Evolutionary conservation across 78 protist species (phyloP), one percentile per base, ranked within the genome.

Genomic region (Polysphondylium violaceum): DNA sequence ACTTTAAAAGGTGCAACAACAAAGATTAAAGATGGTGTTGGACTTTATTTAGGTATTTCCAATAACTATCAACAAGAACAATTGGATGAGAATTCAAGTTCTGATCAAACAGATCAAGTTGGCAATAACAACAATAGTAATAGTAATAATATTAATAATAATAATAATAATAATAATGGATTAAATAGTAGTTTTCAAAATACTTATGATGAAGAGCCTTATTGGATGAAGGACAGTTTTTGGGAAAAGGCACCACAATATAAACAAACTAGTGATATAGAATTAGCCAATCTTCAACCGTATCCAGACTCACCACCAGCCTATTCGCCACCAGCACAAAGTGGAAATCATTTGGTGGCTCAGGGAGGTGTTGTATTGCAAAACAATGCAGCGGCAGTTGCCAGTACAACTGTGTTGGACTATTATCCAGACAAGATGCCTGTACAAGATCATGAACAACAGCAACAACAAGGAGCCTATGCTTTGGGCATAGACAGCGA

Each of bases 211-310:
- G 55, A 63, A 21, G 88, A 87, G 8, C 94, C 94, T 3, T 88
- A 88, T 67, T 88, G 94, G 94, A 88, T 88, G 94, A 35, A 69
- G 23, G 76, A 88, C 19, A 40, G 72, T n/a, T 88, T 78, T 67
- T 88, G 94, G 94, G 79, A 86, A 31, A 69, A 79, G 17, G 74
- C 85, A 87, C 50, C 76, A 68, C 78, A 60, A 87, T 40, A 55
- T 59, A 40, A 33, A 58, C 51, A 5, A 78, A 47, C 59, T 14
- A 64, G 35, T 43, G 89, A 73, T 64, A 23, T 87, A 2, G 86
- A 87, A 27, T 64, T 87, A 85, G 29, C n/a, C 40, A 65, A 14
- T 38, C 8, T 55, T 1, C 33, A 67, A 21, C 41, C 78, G 43
- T 38, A 53, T 29, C 56, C 73, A 17, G 74, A 77, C 21, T 35